These are phyloP conservation scores for Monosporascus sp. DNA, from an alignment of 2,329 filamentous ascomycete genomes.

Conservation along the genomic window DNA sequence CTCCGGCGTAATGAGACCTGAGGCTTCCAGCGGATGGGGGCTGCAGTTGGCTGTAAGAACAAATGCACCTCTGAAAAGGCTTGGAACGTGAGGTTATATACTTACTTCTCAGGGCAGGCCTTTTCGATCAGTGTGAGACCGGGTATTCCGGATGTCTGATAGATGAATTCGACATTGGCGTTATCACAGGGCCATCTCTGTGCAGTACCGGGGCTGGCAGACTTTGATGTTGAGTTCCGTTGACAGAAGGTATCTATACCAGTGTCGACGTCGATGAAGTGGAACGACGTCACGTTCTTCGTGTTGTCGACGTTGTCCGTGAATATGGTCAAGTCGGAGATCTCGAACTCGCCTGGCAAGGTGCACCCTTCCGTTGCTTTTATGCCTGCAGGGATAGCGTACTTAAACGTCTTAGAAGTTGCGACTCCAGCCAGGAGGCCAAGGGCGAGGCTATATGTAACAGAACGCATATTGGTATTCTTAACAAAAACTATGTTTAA, in stretches of 20 bases:
- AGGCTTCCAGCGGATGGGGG: constrained; percentile 17
- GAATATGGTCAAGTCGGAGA: constrained; percentile 19
- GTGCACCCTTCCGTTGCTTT: constrained; percentile 14
- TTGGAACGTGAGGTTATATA: background rate
- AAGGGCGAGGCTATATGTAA: constrained; percentile 6
- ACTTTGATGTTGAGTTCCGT: constrained; percentile 20
- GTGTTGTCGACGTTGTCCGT: constrained; percentile 13
- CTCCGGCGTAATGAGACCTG: constrained; percentile 14
- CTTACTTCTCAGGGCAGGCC: constrained; percentile 23
- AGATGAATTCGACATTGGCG: constrained; percentile 22
- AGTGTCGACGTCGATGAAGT: constrained; percentile 20
- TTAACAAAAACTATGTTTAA: background rate
- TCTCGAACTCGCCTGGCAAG: constrained; percentile 18
- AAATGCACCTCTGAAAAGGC: background rate
- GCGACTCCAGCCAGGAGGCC: constrained; percentile 16
- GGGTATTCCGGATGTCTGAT: constrained; percentile 19
- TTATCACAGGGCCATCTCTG: constrained; percentile 23
- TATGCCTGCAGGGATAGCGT: constrained; percentile 16
- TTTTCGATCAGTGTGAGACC: constrained; percentile 22
- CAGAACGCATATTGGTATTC: constrained; percentile 13
- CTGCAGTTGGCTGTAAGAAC: constrained; percentile 9
- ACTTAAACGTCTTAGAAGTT: constrained; percentile 18
- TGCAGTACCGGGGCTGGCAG: constrained; percentile 9
- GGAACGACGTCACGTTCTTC: constrained; percentile 17
- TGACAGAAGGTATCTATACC: constrained; percentile 20